These are phyloP conservation scores for Penicillium malachiteum DNA, from an alignment of 495 filamentous ascomycete genomes.

Conservation along the genomic window DNA sequence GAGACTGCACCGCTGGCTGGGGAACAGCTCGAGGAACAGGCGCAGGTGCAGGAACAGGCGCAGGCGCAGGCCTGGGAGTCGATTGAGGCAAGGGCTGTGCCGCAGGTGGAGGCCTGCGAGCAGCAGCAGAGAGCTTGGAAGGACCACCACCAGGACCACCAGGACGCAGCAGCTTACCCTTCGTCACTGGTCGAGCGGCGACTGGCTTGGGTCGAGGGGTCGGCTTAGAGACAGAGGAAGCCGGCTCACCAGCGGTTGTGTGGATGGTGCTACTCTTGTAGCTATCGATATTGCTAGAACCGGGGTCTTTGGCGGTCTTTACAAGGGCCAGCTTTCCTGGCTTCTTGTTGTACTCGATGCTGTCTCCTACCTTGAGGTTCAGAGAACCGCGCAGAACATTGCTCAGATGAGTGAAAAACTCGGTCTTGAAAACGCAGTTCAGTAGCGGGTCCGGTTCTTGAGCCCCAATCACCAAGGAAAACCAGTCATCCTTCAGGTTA, in stretches of 20 bases:
- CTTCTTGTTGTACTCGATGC: constrained; percentile 97
- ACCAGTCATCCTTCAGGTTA: constrained; percentile 90
- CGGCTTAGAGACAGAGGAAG: constrained; percentile 77
- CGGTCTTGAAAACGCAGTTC: constrained; percentile 93
- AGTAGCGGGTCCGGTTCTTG: constrained; percentile 91
- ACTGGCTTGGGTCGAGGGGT: constrained; percentile 84
- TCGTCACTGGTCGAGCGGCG: constrained; percentile 82
- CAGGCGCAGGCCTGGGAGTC: constrained; percentile 1
- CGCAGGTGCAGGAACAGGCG: background rate
- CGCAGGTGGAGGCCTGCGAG: constrained; percentile 31
- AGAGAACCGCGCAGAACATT: constrained; percentile 71
- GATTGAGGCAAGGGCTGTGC: constrained; percentile 28
- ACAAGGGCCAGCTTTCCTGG: constrained; percentile 85
- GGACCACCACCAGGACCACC: constrained; percentile 83
- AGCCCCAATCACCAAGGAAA: constrained; percentile 83
- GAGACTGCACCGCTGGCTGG: too few species aligned
- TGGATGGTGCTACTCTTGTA: constrained; percentile 95
- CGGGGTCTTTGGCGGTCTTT: constrained; percentile 86
- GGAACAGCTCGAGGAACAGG: constrained; percentile 31
- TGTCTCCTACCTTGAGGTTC: constrained; percentile 75
- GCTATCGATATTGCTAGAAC: constrained; percentile 65
- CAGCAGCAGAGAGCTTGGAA: constrained; percentile 63
- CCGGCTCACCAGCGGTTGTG: constrained; percentile 77
- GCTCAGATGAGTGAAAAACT: constrained; percentile 89
- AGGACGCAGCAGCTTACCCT: constrained; percentile 82